Evolutionary conservation across 2,329 filamentous ascomycete genomes (phyloP).

Genomic region (Cladosporium sp.): DNA sequence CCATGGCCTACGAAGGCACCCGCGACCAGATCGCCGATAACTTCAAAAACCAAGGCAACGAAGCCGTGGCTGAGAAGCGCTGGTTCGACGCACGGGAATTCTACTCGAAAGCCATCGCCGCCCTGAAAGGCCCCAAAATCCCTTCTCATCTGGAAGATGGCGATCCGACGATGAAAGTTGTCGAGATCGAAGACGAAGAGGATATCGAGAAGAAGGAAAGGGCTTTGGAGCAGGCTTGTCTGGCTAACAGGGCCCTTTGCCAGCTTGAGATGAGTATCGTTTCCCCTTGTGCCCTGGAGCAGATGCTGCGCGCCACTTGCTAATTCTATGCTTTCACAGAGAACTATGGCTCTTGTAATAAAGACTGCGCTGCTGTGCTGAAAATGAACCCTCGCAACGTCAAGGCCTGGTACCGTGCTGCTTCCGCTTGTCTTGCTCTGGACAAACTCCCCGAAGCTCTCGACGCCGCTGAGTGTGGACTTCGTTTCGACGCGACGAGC

Average conservation of each 20-base stretch:
- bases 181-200: constrained; percentile 54
- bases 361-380: constrained; percentile 77
- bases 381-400: constrained; percentile 74
- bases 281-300: constrained; percentile 15
- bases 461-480: constrained; percentile 70
- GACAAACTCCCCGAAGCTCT: constrained; percentile 75
- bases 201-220: constrained; percentile 60
- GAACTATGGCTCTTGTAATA: constrained; percentile 83
- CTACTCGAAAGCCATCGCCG: constrained; percentile 78
- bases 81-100: constrained; percentile 87
- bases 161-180: constrained; percentile 44
- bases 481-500: constrained; percentile 69
- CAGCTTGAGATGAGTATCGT: constrained; percentile 71
- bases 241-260: constrained; percentile 85
- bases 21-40: constrained; percentile 75
- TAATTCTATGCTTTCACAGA: constrained; percentile 41
- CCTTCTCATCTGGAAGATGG: constrained; percentile 33
- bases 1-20: constrained; percentile 89
- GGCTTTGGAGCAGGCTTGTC: constrained; percentile 67
- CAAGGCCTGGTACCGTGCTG: constrained; percentile 88
- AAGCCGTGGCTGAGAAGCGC: constrained; percentile 68
- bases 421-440: constrained; percentile 71
- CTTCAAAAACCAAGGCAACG: constrained; percentile 91
- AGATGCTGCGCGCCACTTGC: constrained; percentile 10
- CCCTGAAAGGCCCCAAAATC: constrained; percentile 59